Percentiles rank a stretch among this genome's conserved stretches.
Evolutionary conservation across 805 yeast species (phyloP).

Genomic region (Ogataea neopini): DNA sequence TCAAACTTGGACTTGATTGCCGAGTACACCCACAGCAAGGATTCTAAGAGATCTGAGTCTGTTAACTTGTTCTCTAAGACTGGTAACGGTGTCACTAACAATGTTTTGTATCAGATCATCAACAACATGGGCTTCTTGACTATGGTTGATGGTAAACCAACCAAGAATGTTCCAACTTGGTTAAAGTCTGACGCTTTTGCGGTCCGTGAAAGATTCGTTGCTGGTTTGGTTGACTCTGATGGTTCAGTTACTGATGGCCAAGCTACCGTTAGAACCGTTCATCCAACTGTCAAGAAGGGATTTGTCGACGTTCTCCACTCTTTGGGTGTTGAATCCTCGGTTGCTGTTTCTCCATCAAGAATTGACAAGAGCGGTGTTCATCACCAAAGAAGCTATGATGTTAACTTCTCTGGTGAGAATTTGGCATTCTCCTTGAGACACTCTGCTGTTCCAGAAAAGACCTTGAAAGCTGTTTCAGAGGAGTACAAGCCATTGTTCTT

Average conservation of each 20-base stretch:
- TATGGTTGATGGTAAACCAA: slow-evolving; percentile 23
- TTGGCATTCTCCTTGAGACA: slow-evolving; percentile 28
- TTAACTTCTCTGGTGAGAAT: slow-evolving; percentile 30
- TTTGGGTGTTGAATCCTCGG: slow-evolving; percentile 40
- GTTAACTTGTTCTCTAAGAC: slow-evolving; percentile 12
- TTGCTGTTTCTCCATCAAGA: slow-evolving; percentile 29
- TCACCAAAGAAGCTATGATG: slow-evolving; percentile 13
- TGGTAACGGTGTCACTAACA: slow-evolving; percentile 12
- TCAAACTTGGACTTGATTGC: slow-evolving; percentile 28
- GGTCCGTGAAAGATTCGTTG: slow-evolving; percentile 46
- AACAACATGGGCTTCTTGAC: slow-evolving; percentile 19
- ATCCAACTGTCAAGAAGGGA: slow-evolving; percentile 37
- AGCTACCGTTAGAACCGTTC: slow-evolving; percentile 36
- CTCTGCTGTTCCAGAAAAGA: slow-evolving; percentile 29
- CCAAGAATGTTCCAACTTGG: slow-evolving; percentile 37
- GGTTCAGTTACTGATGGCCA: slow-evolving; percentile 27
- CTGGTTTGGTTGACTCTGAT: slow-evolving; percentile 45
- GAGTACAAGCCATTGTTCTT: slow-evolving; percentile 29
- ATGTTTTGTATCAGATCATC: slow-evolving; percentile 36
- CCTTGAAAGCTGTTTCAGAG: slow-evolving; percentile 16
- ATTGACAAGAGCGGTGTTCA: slow-evolving; percentile 12
- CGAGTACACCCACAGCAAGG: slow-evolving; percentile 2
- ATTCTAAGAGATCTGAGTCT: slow-evolving; percentile 1
- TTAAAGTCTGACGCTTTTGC: slow-evolving; percentile 38
- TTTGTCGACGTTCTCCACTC: slow-evolving; percentile 43